These are phyloP conservation scores for Phytophthora tubulina DNA, from an alignment of 352 stramenopile genomes.

Conservation along the genomic window DNA sequence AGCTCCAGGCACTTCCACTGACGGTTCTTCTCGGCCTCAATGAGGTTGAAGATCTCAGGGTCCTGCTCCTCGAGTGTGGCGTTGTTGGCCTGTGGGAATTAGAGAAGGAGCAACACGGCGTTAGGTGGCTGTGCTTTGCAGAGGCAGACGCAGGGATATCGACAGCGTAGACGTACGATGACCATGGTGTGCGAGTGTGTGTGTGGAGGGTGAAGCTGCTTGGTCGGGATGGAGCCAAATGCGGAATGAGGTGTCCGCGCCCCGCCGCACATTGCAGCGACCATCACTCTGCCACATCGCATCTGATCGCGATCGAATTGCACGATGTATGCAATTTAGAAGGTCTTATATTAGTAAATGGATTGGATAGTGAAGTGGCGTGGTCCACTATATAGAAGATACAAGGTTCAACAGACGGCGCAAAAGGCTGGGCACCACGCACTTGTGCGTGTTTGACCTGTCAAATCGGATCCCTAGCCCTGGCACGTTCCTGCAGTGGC, in stretches of 20 bases:
- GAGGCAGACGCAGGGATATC: neutral
- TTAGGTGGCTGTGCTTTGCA: neutral
- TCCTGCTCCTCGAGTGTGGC: conserved; percentile 94
- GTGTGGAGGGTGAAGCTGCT: conserved; percentile 8
- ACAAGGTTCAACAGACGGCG: conserved; percentile 26
- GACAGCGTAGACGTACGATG: conserved; percentile 52
- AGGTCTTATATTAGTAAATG: neutral
- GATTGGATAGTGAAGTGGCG: neutral
- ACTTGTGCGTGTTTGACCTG: conserved; percentile 40
- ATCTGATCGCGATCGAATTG: conserved; percentile 19
- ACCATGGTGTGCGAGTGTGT: conserved; percentile 48
- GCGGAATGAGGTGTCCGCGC: conserved; percentile 38
- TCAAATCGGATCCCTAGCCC: conserved; percentile 40
- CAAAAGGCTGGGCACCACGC: conserved; percentile 44
- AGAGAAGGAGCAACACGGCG: conserved; percentile 3
- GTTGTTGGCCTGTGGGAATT: conserved; percentile 60
- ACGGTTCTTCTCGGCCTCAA: conserved; percentile 98
- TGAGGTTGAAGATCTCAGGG: conserved; percentile 98
- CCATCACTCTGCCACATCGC: conserved; percentile 41
- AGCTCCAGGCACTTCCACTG: conserved; percentile 98
- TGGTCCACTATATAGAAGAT: conserved; percentile 22
- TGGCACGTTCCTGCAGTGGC: conserved; percentile 48
- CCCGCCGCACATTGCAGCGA: conserved; percentile 7
- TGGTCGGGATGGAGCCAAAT: conserved; percentile 39
- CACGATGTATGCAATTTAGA: conserved; percentile 18